A percentile compares a stretch with the other conserved stretches of the same genome.
These are phyloP conservation scores for Saccharomycopsis sp. DNA, from an alignment of 805 yeast species.

Conservation along the genomic window DNA sequence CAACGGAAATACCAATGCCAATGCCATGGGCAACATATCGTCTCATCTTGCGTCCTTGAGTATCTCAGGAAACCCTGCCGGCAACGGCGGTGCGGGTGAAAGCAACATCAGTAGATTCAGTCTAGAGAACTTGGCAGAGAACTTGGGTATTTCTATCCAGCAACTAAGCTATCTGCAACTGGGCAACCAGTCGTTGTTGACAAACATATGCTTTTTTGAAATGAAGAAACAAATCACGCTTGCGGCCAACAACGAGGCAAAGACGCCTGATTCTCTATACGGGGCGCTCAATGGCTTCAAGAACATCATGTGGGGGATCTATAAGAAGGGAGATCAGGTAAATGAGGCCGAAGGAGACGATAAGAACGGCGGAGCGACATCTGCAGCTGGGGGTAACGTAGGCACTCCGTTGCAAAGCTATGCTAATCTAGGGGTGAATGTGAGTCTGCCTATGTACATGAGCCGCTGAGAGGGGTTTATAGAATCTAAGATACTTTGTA, in stretches of 20 bases:
- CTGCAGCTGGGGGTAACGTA: background rate
- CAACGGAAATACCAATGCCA: background rate
- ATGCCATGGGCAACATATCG: background rate
- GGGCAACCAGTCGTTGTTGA: slow-evolving; percentile 37
- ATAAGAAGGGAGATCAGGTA: slow-evolving; percentile 25
- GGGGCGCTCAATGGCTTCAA: slow-evolving; percentile 12
- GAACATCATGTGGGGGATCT: slow-evolving; percentile 21
- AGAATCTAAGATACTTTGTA: no score
- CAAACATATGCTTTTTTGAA: slow-evolving; percentile 38
- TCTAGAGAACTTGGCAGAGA: slow-evolving; percentile 37
- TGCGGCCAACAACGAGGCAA: background rate
- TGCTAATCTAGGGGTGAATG: slow-evolving; percentile 13
- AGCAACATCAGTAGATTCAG: slow-evolving; percentile 31
- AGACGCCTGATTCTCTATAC: slow-evolving; percentile 3
- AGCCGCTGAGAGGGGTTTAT: slow-evolving; percentile 11
- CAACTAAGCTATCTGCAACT: slow-evolving; percentile 31
- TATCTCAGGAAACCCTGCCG: background rate
- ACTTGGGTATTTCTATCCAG: slow-evolving; percentile 29
- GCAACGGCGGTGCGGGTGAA: slow-evolving; percentile 2
- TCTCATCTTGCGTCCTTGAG: slow-evolving; percentile 1
- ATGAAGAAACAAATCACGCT: slow-evolving; percentile 21
- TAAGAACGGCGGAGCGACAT: background rate
- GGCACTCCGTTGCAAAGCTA: slow-evolving; percentile 19
- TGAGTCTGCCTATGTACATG: slow-evolving; percentile 17
- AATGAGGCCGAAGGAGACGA: slow-evolving; percentile 2